A percentile compares a stretch with the other conserved stretches of the same genome.
Conservation (phyloP, 176 grass and related monocot genomes). For the Rhynchospora pubera region DNA sequence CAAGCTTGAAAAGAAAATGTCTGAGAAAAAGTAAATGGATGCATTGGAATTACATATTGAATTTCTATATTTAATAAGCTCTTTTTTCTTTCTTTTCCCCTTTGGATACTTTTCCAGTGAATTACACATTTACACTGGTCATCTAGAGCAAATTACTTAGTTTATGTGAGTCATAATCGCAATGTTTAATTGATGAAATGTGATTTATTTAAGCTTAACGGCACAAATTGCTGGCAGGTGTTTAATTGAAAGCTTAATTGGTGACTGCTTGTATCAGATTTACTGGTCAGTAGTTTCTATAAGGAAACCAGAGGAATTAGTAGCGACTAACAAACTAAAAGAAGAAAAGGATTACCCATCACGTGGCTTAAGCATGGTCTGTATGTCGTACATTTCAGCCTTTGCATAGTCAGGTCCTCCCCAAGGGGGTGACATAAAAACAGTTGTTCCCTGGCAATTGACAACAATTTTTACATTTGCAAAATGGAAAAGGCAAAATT, state of each 20-base stretch:
- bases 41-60: neutral
- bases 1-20: conserved; percentile 72
- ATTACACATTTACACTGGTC: neutral
- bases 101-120: neutral
- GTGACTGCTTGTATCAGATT: neutral
- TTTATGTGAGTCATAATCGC: neutral
- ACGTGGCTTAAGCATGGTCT: conserved; percentile 79
- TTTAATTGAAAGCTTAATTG: neutral
- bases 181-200: neutral
- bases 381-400: conserved; percentile 70
- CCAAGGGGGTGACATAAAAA: conserved; percentile 96
- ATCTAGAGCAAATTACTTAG: neutral
- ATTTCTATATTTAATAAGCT: neutral
- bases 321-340: neutral
- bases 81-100: neutral
- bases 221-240: neutral
- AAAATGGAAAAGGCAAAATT: neutral
- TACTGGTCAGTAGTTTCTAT: neutral
- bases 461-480: neutral
- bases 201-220: neutral
- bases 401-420: conserved; percentile 86
- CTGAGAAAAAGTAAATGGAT: conserved; percentile 26
- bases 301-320: neutral
- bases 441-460: conserved; percentile 54
- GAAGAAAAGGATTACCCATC: conserved; percentile 51